Conservation (phyloP, 257 asterid genomes). For the Pogostemon cablin region DNA sequence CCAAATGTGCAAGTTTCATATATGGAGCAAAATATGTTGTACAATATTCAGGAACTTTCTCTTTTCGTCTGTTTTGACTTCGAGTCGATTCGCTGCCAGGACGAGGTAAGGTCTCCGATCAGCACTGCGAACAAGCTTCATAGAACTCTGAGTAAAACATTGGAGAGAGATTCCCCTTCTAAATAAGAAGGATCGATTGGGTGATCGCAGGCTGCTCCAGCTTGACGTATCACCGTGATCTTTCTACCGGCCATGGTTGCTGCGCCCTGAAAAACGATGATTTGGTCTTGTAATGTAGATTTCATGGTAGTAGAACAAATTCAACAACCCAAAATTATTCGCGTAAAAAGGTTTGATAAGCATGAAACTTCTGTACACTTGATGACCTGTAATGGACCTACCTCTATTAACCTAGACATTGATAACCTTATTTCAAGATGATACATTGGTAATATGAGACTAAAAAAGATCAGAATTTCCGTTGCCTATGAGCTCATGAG, state of each 20-base stretch:
- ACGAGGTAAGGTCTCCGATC: background rate
- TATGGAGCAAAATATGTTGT: too few relatives aligned
- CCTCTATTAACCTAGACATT: too few relatives aligned
- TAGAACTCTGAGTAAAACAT: conserved; percentile 66
- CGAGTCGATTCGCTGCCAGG: conserved; percentile 1
- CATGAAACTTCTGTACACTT: too few relatives aligned
- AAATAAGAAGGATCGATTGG: conserved; percentile 86
- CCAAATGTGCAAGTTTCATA: background rate
- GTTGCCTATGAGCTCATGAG: background rate
- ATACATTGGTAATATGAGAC: background rate
- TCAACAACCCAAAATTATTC: too few relatives aligned
- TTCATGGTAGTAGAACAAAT: too few relatives aligned
- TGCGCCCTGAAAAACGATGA: conserved; percentile 56
- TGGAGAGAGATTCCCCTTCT: conserved; percentile 85
- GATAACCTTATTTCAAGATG: background rate
- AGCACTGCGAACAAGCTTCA: conserved; percentile 29
- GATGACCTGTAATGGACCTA: too few relatives aligned
- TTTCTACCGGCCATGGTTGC: conserved; percentile 81
- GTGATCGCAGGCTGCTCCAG: conserved; percentile 90
- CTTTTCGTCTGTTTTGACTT: background rate
- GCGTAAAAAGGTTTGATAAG: too few relatives aligned
- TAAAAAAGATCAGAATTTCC: background rate
- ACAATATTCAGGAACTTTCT: background rate
- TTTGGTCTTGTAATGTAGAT: background rate
- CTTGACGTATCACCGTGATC: conserved; percentile 71